Percentiles rank a stretch among this genome's conserved stretches.
These are phyloP conservation scores for Corylus heterophylla DNA, from an alignment of 306 rosid genomes.

Conservation along the genomic window DNA sequence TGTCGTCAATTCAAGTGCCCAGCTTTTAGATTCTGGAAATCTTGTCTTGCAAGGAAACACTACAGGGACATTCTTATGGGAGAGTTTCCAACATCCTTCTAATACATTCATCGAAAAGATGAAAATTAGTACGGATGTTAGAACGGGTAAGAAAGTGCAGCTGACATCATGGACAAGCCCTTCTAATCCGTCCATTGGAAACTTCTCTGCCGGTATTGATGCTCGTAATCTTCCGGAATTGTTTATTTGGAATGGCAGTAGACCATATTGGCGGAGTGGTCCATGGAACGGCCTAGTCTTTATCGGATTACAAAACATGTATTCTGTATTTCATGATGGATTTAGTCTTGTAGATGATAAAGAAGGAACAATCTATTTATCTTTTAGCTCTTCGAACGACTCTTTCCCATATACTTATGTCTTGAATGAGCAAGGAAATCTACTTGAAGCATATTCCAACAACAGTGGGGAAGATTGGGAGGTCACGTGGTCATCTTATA, in stretches of 20 bases:
- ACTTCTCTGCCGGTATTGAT: too few relatives aligned
- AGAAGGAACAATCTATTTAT: background rate
- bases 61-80: constrained; percentile 34
- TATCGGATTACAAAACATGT: constrained; percentile 39
- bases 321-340: constrained; percentile 28
- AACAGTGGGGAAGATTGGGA: too few relatives aligned
- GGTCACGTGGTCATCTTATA: background rate
- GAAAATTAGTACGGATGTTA: too few relatives aligned
- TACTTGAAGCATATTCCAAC: too few relatives aligned
- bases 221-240: constrained; percentile 9
- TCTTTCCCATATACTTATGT: background rate
- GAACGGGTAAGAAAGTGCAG: too few relatives aligned
- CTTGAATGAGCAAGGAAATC: constrained; percentile 19
- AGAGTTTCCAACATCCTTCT: constrained; percentile 34
- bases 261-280: constrained; percentile 44
- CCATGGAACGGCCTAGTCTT: constrained; percentile 49
- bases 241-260: constrained; percentile 41
- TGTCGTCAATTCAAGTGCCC: constrained; percentile 28
- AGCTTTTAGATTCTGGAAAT: constrained; percentile 40
- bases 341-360: constrained; percentile 23
- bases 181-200: too few relatives aligned
- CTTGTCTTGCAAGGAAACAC: constrained; percentile 24
- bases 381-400: background rate
- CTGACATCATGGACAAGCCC: too few relatives aligned
- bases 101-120: too few relatives aligned